Evolutionary conservation across 2,329 filamentous ascomycete genomes (phyloP).

Genomic region (Diaporthe sp.): DNA sequence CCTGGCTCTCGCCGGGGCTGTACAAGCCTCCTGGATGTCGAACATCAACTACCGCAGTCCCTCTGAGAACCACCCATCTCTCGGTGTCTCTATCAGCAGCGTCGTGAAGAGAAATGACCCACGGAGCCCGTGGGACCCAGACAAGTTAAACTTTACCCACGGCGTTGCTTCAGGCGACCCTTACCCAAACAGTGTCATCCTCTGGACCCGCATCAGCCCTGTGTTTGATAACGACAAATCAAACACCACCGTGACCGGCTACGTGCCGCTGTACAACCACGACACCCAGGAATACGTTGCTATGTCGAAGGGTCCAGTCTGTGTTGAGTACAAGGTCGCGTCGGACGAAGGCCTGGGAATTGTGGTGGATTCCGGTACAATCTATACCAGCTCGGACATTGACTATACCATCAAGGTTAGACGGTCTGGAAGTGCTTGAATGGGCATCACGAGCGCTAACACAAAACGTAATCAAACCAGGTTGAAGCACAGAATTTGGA

Average conservation of each 20-base stretch:
- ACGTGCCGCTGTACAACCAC: slow-evolving; percentile 52
- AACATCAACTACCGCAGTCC: slow-evolving; percentile 72
- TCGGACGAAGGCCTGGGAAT: slow-evolving; percentile 51
- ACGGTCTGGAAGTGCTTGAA: not conserved
- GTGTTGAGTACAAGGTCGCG: slow-evolving; percentile 73
- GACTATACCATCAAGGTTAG: slow-evolving; percentile 79
- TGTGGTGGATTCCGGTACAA: slow-evolving; percentile 66
- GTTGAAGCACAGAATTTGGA: slow-evolving; percentile 72
- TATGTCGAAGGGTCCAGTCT: slow-evolving; percentile 70
- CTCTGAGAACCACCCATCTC: slow-evolving; percentile 66
- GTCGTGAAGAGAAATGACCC: slow-evolving; percentile 64
- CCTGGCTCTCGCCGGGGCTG: not conserved
- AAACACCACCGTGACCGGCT: slow-evolving; percentile 52
- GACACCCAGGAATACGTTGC: slow-evolving; percentile 56
- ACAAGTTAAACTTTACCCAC: slow-evolving; percentile 68
- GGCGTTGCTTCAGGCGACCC: slow-evolving; percentile 62
- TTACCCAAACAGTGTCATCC: slow-evolving; percentile 65
- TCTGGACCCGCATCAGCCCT: slow-evolving; percentile 55
- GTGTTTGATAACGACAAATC: slow-evolving; percentile 56
- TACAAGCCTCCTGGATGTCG: slow-evolving; percentile 7
- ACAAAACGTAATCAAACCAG: slow-evolving; percentile 44
- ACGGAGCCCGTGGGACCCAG: slow-evolving; percentile 54
- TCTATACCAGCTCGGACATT: slow-evolving; percentile 77
- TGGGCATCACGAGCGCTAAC: not conserved
- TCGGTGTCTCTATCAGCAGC: slow-evolving; percentile 68